Base-by-base conservation (phyloP, 345 rosid genomes). In the Aurinia saxatilis region DNA sequence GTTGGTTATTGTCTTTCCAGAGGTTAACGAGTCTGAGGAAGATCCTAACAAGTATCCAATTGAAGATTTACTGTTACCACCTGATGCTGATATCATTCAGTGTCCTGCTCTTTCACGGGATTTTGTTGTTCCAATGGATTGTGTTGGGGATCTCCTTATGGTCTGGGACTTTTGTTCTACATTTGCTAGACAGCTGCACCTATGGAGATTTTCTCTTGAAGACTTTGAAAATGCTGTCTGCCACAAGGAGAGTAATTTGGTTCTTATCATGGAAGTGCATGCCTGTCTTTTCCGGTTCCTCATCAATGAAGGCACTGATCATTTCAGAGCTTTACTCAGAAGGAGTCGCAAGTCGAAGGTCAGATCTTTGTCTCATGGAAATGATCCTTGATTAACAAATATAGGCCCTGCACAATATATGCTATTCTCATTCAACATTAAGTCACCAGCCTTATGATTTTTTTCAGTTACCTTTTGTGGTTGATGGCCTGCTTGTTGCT, bases 121-220 rank as follows among this genome's bases (percentile, higher is more conserved):
- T 58, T 93, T 93, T 71, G 80, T 68, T 70, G 78, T 87, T 75
- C 82, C 91, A 11, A 72, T 84, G 78, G 80, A 82, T 63, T 90
- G 82, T 61, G 80, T 87, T 38, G 96, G 95, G 47, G 85, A 93
- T 80, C 90, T 93, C 74, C 73, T 93, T 56, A 81, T 81, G 97
- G 83, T 90, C 68, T 93, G 99, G 99, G 96, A 93, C 67, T 90
- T 90, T 76, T 93, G 97, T 74, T 79, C 84, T 51, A 84, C 97
- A 46, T 93, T 82, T 76, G 66, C 89, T 65, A 79, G 82, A 74
- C 79, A 75, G 76, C 74, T 93, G 68, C 77, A 79, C 66, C 74
- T 93, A 66, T 87, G 66, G 71, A 85, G 87, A 30, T 93, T 90
- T 79, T 80, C 96, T 53, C 79, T 93, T 30, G 92, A 82, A 79